phyloP scores from a whole-genome alignment of 1,139 yeast species.

The Magnusiomyces ingens region DNA sequence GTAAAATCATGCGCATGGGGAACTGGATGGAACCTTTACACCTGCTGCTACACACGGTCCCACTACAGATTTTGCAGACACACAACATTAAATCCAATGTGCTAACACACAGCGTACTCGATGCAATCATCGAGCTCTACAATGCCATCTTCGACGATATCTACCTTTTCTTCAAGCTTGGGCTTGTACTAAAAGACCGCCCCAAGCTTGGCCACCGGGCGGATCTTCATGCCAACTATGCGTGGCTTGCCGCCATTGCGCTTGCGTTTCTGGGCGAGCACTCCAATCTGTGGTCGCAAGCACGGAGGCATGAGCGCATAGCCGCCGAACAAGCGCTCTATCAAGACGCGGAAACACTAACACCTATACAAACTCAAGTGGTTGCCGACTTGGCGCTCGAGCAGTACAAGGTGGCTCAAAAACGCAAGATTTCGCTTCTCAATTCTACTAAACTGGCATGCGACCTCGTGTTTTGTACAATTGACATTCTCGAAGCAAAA shows the following conservation, averaged over 20 bases:
- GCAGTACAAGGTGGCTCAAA: slow-evolving; percentile 12
- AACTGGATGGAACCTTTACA: slow-evolving; percentile 26
- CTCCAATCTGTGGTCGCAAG: slow-evolving; percentile 16
- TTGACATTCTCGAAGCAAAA: slow-evolving; percentile 22
- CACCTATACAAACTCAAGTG: background rate
- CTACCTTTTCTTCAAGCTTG: slow-evolving; percentile 27
- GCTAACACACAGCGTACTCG: slow-evolving; percentile 4
- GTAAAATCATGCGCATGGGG: slow-evolving; percentile 30
- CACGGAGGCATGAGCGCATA: slow-evolving; percentile 2
- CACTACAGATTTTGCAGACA: background rate
- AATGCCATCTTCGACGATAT: slow-evolving; percentile 30
- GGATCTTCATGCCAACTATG: slow-evolving; percentile 25
- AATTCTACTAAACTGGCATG: slow-evolving; percentile 19
- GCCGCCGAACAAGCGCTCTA: slow-evolving; percentile 5
- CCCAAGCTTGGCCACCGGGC: slow-evolving; percentile 17
- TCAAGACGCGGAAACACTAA: slow-evolving; percentile 1
- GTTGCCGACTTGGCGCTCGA: background rate
- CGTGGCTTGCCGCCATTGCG: slow-evolving; percentile 27
- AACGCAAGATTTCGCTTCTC: slow-evolving; percentile 11
- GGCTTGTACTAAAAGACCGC: slow-evolving; percentile 17
- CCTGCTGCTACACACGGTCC: background rate
- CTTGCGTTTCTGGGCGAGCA: slow-evolving; percentile 18
- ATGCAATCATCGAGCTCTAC: slow-evolving; percentile 24
- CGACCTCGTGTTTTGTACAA: slow-evolving; percentile 26
- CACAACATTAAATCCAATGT: background rate